phyloP scores from a whole-genome alignment of 345 rosid species.

The Hevea brasiliensis region DNA sequence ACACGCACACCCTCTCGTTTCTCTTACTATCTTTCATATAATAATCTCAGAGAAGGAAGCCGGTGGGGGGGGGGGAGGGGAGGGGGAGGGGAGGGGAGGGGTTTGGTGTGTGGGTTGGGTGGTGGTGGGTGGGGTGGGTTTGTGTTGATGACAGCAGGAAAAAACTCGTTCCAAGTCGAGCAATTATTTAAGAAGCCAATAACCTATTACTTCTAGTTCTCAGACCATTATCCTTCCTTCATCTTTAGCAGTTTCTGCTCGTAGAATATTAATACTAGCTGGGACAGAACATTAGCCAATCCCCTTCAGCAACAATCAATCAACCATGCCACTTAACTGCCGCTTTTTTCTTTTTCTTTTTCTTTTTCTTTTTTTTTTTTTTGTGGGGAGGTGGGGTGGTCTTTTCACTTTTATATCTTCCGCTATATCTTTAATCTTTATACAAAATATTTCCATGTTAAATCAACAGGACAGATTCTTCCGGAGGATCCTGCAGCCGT shows the following conservation, averaged over 20 bases:
- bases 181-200: neutral
- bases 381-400: too few species aligned
- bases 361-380: neutral
- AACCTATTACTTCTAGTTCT: neutral
- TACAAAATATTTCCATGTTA: slow-evolving; percentile 14
- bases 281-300: slow-evolving; percentile 2
- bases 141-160: neutral
- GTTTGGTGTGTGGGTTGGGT: too few species aligned
- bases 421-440: neutral
- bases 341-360: neutral
- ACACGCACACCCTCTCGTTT: neutral
- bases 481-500: slow-evolving; percentile 13
- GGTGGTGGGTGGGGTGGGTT: too few species aligned
- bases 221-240: neutral
- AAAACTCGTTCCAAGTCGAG: slow-evolving; percentile 10
- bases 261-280: neutral
- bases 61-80: too few species aligned
- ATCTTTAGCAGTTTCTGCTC: neutral
- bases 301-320: slow-evolving; percentile 17
- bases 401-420: neutral
- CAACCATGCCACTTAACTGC: slow-evolving; percentile 4
- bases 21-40: neutral
- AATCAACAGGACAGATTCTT: slow-evolving; percentile 15
- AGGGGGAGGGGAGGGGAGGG: too few species aligned
- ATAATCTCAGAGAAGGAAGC: neutral